Evolutionary conservation across 177 flowering plant species (phyloP).

Genomic region (Tripterygium wilfordii): DNA sequence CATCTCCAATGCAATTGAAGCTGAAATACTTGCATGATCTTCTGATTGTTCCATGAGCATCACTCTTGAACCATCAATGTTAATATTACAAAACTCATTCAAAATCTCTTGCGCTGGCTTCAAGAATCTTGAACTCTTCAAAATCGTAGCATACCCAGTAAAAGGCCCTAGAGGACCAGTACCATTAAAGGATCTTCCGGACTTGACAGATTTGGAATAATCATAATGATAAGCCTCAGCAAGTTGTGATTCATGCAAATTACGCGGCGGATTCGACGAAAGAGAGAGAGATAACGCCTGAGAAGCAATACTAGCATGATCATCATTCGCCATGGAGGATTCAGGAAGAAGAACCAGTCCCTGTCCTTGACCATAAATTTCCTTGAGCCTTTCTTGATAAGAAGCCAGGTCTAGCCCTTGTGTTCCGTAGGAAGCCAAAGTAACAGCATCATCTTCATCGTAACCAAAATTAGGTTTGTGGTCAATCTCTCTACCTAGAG

Average conservation of each 20-base stretch:
- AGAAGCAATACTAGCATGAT: too few species aligned
- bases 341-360: conserved; percentile 33
- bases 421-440: too few species aligned
- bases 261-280: conserved; percentile 38
- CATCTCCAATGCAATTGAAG: too few species aligned
- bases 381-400: conserved; percentile 8
- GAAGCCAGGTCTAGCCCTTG: too few species aligned
- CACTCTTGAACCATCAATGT: conserved; percentile 14
- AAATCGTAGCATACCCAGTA: conserved; percentile 81
- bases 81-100: conserved; percentile 47
- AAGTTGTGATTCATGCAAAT: conserved; percentile 17
- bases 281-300: conserved; percentile 58
- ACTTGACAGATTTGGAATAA: conserved; percentile 13
- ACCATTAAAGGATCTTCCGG: conserved; percentile 29
- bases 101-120: conserved; percentile 66
- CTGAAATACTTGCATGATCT: conserved; percentile 21
- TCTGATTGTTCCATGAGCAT: too few species aligned
- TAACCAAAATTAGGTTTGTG: conserved; percentile 17
- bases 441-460: conserved; percentile 22
- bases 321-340: conserved; percentile 17
- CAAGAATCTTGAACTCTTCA: conserved; percentile 71
- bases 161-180: conserved; percentile 90
- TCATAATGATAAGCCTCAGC: conserved; percentile 18
- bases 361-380: conserved; percentile 27
- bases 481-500: conserved; percentile 11